phyloP scores from a whole-genome alignment of 2,329 filamentous ascomycete species.

The Colletotrichum graminicola region DNA sequence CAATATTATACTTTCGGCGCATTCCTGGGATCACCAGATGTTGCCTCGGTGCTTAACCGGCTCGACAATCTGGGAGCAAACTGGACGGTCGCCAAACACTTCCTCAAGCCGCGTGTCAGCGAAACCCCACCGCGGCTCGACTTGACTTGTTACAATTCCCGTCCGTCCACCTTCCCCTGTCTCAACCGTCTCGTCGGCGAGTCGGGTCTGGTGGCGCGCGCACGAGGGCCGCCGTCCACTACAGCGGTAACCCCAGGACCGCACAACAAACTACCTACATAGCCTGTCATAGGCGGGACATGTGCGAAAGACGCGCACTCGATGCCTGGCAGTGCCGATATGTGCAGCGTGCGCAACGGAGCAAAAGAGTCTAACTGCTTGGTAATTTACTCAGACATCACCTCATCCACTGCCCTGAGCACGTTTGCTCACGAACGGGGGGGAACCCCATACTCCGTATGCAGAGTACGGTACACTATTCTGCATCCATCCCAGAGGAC shows the following conservation, averaged over 20 bases:
- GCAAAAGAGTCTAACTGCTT: conserved; percentile 12
- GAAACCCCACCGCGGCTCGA: not conserved
- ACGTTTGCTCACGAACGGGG: conserved; percentile 39
- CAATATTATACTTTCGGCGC: conserved; percentile 32
- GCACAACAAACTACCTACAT: not conserved
- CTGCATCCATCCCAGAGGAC: not conserved
- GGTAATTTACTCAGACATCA: conserved; percentile 28
- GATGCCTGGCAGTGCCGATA: too few species aligned
- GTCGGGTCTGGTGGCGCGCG: conserved; percentile 2
- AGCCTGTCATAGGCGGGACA: too few species aligned
- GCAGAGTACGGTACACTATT: not conserved
- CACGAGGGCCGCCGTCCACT: not conserved
- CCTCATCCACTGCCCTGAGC: conserved; percentile 41
- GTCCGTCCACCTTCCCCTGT: not conserved
- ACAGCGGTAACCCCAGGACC: not conserved
- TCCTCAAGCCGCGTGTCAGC: conserved; percentile 8
- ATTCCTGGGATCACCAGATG: conserved; percentile 23
- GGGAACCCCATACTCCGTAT: not conserved
- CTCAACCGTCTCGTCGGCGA: not conserved
- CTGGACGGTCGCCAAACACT: conserved; percentile 9
- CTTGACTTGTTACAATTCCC: not conserved
- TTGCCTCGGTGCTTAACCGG: conserved; percentile 19
- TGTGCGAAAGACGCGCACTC: too few species aligned
- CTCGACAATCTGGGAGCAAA: conserved; percentile 14
- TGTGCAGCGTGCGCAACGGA: too few species aligned